phyloP scores from a whole-genome alignment of 164 flowering plant species.

The Magnolia officinalis region DNA sequence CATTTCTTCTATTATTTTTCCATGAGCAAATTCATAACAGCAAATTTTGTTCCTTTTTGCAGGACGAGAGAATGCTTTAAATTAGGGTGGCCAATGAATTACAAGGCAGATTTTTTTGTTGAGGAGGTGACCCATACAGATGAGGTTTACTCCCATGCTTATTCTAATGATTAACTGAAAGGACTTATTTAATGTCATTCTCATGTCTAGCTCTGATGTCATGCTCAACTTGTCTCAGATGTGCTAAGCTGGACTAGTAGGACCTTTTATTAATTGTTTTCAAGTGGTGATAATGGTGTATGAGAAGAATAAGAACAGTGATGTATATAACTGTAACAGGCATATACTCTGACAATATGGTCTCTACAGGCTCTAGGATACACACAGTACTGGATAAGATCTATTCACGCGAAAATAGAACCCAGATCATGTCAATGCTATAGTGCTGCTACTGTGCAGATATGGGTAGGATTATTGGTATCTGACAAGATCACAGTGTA shows the following conservation, averaged over 20 bases:
- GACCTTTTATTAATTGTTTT: no score
- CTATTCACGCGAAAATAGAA: neutral
- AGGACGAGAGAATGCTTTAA: constrained; percentile 84
- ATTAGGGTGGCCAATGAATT: constrained; percentile 93
- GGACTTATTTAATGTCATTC: no score
- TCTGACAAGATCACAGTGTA: neutral
- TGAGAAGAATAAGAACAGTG: no score
- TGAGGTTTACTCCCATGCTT: constrained; percentile 18
- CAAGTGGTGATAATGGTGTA: no score
- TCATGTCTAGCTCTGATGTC: no score
- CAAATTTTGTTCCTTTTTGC: neutral
- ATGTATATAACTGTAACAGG: no score
- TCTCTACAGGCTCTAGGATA: neutral
- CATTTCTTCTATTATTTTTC: neutral
- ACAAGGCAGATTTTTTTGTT: no score
- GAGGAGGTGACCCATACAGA: no score
- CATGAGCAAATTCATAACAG: neutral
- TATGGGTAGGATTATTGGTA: neutral
- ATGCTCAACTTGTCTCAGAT: no score
- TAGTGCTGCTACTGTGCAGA: neutral
- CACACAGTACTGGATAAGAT: neutral
- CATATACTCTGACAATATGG: neutral
- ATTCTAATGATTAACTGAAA: constrained; percentile 1
- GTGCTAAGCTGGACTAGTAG: no score
- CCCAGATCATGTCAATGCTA: neutral